These are phyloP conservation scores for Nakaseomyces sp. DNA, from an alignment of 1,139 yeast genomes.

Conservation along the genomic window DNA sequence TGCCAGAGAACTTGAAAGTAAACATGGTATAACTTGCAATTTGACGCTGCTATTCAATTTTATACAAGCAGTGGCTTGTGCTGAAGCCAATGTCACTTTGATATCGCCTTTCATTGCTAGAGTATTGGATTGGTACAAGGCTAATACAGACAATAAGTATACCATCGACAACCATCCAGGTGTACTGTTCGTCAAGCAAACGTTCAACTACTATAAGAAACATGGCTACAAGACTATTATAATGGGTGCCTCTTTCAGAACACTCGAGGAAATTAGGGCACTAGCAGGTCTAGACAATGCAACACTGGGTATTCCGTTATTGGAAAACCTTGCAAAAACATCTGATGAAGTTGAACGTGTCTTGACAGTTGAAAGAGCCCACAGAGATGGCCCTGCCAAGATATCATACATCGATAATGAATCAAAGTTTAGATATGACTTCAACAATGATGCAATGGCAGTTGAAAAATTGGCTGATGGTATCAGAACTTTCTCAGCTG, in stretches of 20 bases:
- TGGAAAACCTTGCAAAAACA: slow-evolving; percentile 80
- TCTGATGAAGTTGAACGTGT: slow-evolving; percentile 66
- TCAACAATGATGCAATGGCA: slow-evolving; percentile 97
- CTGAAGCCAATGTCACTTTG: slow-evolving; percentile 91
- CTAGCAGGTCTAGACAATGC: slow-evolving; percentile 94
- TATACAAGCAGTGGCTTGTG: slow-evolving; percentile 96
- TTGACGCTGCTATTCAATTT: slow-evolving; percentile 90
- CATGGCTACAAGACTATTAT: slow-evolving; percentile 91
- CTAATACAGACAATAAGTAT: slow-evolving; percentile 79
- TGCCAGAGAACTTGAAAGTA: slow-evolving; percentile 84
- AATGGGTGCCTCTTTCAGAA: slow-evolving; percentile 99
- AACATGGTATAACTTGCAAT: slow-evolving; percentile 88
- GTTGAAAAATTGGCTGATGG: slow-evolving; percentile 96
- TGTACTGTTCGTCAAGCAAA: slow-evolving; percentile 75
- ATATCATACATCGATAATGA: slow-evolving; percentile 77
- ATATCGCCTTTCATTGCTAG: slow-evolving; percentile 98
- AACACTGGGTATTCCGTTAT: slow-evolving; percentile 85
- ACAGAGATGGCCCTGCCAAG: slow-evolving; percentile 49
- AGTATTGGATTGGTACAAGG: slow-evolving; percentile 97
- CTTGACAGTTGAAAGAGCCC: slow-evolving; percentile 53
- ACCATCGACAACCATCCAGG: slow-evolving; percentile 82
- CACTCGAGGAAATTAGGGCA: slow-evolving; percentile 88
- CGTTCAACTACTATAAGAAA: slow-evolving; percentile 96
- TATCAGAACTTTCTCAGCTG: slow-evolving; percentile 93
- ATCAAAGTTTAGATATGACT: slow-evolving; percentile 75